Conservation (phyloP, 176 grass and related monocot species). For the Musa beccarii region DNA sequence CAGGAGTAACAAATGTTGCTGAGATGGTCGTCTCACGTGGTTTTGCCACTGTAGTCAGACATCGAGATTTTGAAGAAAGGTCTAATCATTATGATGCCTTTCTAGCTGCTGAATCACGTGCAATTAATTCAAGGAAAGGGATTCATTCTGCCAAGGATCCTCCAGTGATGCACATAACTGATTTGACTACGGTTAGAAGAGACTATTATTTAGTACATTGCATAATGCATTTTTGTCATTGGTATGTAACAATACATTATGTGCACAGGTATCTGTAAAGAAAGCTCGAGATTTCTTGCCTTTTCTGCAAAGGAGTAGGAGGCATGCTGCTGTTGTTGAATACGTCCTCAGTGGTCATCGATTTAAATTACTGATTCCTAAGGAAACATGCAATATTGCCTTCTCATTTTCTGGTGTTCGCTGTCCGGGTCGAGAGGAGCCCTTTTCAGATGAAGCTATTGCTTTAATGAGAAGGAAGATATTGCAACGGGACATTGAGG, state of each 20-base stretch:
- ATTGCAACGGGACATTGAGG: conserved; percentile 89
- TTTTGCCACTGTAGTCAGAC: conserved; percentile 63
- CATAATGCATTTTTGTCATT: background rate
- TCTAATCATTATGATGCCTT: conserved; percentile 90
- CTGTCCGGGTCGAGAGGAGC: conserved; percentile 67
- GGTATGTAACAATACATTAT: conserved; percentile 11
- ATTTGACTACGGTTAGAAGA: conserved; percentile 18
- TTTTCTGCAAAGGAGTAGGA: conserved; percentile 71
- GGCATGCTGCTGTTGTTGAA: conserved; percentile 70
- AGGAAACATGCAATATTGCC: conserved; percentile 92
- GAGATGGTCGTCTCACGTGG: conserved; percentile 78
- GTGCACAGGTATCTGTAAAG: conserved; percentile 52
- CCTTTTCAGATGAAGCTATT: conserved; percentile 89
- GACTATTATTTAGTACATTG: background rate
- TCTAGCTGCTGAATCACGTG: conserved; percentile 78
- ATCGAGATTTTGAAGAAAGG: conserved; percentile 89
- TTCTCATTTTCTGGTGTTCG: conserved; percentile 87
- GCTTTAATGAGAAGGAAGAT: conserved; percentile 91
- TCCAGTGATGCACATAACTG: conserved; percentile 88
- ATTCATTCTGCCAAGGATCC: conserved; percentile 59
- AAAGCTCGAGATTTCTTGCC: conserved; percentile 94
- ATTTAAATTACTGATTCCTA: conserved; percentile 84
- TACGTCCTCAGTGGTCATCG: conserved; percentile 95
- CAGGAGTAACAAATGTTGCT: conserved; percentile 56
- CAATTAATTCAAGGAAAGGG: conserved; percentile 87